Evolutionary conservation across 768 basidiomycete species (phyloP), one percentile per base, ranked within the genome.

Genomic region (Artomyces pyxidatus): DNA sequence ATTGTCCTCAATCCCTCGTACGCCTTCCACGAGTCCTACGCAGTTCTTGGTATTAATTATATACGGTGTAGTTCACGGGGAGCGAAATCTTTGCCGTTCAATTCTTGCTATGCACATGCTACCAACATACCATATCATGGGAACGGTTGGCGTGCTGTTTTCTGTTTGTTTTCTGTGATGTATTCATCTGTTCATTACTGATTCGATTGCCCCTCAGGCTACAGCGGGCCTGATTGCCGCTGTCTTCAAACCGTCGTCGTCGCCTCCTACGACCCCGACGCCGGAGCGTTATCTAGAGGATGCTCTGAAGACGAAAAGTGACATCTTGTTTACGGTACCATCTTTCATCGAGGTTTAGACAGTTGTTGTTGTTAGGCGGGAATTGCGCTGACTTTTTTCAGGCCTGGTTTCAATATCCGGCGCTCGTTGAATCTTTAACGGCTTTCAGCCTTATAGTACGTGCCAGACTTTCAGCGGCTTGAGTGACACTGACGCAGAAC

Each of bases 281-380:
- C 56, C 63, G 5, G 57, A 61, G 14, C 51, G 43, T 4, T 48
- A 56, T 6, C 19, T 64, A 4, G 35, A 52, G 11, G 45, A 46
- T 6, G 23, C 50, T 6, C 28, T 51, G 3, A 40, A 32, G 1
- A 56, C 61, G 2, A 48, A 48, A 6, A 49, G 45, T 32, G 50
- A 48, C 1, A 26, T 53, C 16, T 16, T 56, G 1, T 27, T 52
- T 7, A 49, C 45, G 45, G 65, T 64, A 1, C 65, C 65, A 2
- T 42, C 57, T 5, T 56, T 63, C 30, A 21, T 66, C 7, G 63
- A 66, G 56, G 65, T 62, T 23, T 3, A 54, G 45, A 2, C 29
- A 4, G 16, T 0, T 26, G 2, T 12, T 12, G 12, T 7, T 3
- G 35, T n/a, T 37, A 1, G 4, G 19, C 6, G 19, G 21, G 8